Evolutionary conservation across 2,329 filamentous ascomycete species (phyloP).

Genomic region (Alternaria ventricosa): DNA sequence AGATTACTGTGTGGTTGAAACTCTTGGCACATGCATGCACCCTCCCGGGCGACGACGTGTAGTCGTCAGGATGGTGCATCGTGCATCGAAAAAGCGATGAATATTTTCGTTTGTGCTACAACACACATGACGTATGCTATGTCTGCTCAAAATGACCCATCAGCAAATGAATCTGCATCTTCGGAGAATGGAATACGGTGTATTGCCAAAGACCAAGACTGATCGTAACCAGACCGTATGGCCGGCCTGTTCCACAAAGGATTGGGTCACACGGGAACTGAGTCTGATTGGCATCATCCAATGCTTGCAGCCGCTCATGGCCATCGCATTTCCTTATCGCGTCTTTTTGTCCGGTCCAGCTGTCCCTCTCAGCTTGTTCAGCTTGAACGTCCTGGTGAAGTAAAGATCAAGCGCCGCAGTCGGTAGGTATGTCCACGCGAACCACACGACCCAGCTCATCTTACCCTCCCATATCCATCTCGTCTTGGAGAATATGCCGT

Average conservation of each 20-base stretch:
- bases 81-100: too few species aligned
- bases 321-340: neutral
- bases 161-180: neutral
- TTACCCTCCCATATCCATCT: slow-evolving; percentile 63
- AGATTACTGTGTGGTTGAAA: neutral
- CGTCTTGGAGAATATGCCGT: slow-evolving; percentile 47
- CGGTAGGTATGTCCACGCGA: slow-evolving; percentile 56
- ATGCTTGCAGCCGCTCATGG: neutral
- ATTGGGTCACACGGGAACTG: neutral
- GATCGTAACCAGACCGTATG: neutral
- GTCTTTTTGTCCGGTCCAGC: slow-evolving; percentile 40
- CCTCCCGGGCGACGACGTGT: neutral
- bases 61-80: too few species aligned
- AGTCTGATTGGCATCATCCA: too few species aligned
- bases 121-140: too few species aligned
- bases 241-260: neutral
- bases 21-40: neutral
- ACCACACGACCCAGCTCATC: slow-evolving; percentile 58
- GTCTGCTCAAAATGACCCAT: too few species aligned
- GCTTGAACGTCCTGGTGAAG: slow-evolving; percentile 60
- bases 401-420: slow-evolving; percentile 49
- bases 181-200: neutral
- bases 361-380: slow-evolving; percentile 55
- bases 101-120: too few species aligned
- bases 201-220: neutral